phyloP scores from a whole-genome alignment of 176 grass and related monocot genomes.

The Elymus sibiricus region DNA sequence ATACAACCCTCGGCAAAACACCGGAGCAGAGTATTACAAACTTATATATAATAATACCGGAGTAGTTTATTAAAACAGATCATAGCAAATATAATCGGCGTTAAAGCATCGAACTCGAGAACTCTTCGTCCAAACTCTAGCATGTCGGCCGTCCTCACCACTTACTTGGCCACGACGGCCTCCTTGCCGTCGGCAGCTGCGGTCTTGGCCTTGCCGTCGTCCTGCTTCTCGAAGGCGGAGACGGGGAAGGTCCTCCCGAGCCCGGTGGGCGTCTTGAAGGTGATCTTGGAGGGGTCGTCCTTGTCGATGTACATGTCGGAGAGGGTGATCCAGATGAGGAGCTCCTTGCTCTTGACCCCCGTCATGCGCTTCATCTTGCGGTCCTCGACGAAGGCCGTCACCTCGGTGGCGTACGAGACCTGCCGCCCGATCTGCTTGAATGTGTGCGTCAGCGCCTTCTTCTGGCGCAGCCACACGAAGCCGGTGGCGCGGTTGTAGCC shows the following conservation, averaged over 20 bases:
- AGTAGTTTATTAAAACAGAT: constrained; percentile 12
- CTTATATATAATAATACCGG: background rate
- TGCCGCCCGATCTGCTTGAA: constrained; percentile 52
- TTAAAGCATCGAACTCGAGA: background rate
- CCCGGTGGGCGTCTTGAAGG: constrained; percentile 55
- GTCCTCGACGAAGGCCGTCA: constrained; percentile 73
- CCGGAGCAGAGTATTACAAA: background rate
- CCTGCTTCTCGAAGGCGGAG: constrained; percentile 48
- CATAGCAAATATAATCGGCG: background rate
- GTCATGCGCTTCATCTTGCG: constrained; percentile 58
- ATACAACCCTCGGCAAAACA: background rate
- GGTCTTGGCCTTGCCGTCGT: background rate
- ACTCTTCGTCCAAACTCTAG: background rate
- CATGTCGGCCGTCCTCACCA: background rate
- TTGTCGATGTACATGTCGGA: constrained; percentile 48
- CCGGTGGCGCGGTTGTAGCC: constrained; percentile 72
- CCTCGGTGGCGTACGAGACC: constrained; percentile 64
- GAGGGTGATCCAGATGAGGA: constrained; percentile 68
- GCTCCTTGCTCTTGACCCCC: constrained; percentile 68
- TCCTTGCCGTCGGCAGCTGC: background rate
- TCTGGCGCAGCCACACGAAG: constrained; percentile 77
- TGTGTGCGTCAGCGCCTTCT: constrained; percentile 44
- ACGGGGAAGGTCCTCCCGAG: constrained; percentile 48
- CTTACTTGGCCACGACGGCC: background rate
- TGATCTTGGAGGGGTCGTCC: constrained; percentile 50